Conservation (phyloP, 2,329 filamentous ascomycete species). For the Cladosporium sp. region DNA sequence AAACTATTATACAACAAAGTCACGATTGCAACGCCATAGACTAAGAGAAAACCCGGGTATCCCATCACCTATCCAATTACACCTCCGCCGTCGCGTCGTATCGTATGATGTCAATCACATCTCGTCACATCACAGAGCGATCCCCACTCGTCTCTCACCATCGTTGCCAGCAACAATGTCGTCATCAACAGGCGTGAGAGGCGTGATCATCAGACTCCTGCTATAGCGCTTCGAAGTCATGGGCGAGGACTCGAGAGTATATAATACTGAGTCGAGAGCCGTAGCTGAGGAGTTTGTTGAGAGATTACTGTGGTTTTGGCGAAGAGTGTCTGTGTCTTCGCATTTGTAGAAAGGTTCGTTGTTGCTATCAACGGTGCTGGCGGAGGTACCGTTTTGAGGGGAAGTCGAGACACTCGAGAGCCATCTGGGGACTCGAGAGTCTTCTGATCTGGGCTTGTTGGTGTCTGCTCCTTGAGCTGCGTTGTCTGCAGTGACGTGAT, state of each 20-base stretch:
- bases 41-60: too few species aligned
- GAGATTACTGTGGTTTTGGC: constrained; percentile 11
- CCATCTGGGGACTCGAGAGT: constrained; percentile 23
- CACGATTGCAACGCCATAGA: too few species aligned
- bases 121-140: background rate
- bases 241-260: constrained; percentile 15
- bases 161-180: background rate
- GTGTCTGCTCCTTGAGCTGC: background rate
- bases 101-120: too few species aligned
- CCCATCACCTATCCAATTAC: too few species aligned
- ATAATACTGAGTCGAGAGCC: constrained; percentile 18
- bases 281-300: constrained; percentile 22
- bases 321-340: background rate
- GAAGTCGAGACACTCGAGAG: constrained; percentile 24
- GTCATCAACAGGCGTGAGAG: background rate
- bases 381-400: background rate
- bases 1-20: too few species aligned
- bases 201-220: constrained; percentile 21
- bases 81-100: too few species aligned
- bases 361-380: background rate
- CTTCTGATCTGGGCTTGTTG: constrained; percentile 15
- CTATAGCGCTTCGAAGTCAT: constrained; percentile 23
- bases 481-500: background rate
- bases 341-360: constrained; percentile 23
- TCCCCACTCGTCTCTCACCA: background rate